phyloP scores from a whole-genome alignment of 129 eudicot species.

The Flaveria bidentis region DNA sequence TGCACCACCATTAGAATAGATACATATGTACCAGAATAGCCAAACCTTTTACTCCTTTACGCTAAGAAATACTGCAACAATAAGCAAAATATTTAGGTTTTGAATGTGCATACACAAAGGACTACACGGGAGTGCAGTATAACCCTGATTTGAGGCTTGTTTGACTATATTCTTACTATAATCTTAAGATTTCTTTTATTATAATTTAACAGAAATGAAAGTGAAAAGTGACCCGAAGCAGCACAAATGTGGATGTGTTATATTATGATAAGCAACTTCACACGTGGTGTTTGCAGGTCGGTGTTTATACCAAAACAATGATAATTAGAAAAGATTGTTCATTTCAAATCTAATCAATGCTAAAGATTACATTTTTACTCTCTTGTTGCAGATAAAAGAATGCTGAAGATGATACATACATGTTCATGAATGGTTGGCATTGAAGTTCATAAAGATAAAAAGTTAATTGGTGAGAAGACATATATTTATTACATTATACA shows the following conservation, averaged over 20 bases:
- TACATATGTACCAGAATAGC: neutral
- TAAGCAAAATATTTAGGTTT: neutral
- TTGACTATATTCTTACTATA: neutral
- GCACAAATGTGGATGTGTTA: slow-evolving; percentile 59
- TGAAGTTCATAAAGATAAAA: slow-evolving; percentile 22
- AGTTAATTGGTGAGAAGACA: slow-evolving; percentile 24
- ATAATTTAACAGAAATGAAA: slow-evolving; percentile 53
- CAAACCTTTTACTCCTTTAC: neutral
- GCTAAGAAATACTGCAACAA: neutral
- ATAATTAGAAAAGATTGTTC: slow-evolving; percentile 9
- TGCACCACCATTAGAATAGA: neutral
- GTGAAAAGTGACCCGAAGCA: slow-evolving; percentile 42
- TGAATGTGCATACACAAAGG: neutral
- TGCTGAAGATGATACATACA: slow-evolving; percentile 35
- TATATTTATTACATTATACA: slow-evolving; percentile 28
- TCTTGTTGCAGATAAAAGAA: slow-evolving; percentile 33
- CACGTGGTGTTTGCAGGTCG: slow-evolving; percentile 26
- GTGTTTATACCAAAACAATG: neutral
- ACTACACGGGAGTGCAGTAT: neutral
- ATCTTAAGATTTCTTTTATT: neutral
- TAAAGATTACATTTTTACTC: neutral
- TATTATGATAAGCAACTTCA: slow-evolving; percentile 49
- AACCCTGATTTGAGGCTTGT: neutral
- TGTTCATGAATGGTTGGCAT: slow-evolving; percentile 34
- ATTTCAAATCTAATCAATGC: neutral